Evolutionary conservation across 768 basidiomycete genomes (phyloP).

Genomic region (Boletus reticuloceps): DNA sequence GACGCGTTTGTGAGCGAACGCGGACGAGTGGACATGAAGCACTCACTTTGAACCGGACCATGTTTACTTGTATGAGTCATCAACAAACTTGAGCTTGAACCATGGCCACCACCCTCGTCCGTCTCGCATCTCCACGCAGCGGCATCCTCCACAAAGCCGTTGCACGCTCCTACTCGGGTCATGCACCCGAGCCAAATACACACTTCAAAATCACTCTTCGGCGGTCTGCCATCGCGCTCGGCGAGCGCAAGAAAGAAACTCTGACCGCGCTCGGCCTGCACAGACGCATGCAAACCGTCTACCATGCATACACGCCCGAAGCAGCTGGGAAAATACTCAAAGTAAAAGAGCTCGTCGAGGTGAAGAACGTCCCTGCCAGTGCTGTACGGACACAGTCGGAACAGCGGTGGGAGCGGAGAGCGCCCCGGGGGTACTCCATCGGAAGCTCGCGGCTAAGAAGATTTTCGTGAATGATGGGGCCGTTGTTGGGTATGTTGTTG

Average conservation of each 20-base stretch:
- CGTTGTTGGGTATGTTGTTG: conserved; percentile 1
- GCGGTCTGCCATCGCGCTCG: conserved; percentile 84
- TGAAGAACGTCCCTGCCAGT: conserved; percentile 74
- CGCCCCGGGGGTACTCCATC: conserved; percentile 67
- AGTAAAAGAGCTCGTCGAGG: conserved; percentile 88
- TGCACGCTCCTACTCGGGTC: conserved; percentile 8
- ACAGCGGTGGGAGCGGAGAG: conserved; percentile 64
- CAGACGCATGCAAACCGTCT: conserved; percentile 81
- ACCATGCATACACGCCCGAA: conserved; percentile 68
- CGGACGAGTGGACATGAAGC: too few species aligned
- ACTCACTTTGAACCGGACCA: conserved; percentile 70
- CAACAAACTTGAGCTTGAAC: conserved; percentile 10
- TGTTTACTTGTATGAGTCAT: conserved; percentile 17
- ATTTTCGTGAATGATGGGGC: conserved; percentile 8
- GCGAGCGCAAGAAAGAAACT: conserved; percentile 66
- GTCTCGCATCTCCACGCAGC: too few species aligned
- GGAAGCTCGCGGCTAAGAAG: conserved; percentile 33
- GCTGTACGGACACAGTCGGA: conserved; percentile 69
- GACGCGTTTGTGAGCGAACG: background rate
- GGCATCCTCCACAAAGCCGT: conserved; percentile 2
- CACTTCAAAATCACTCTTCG: conserved; percentile 89
- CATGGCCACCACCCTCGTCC: background rate
- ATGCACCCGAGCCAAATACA: conserved; percentile 40
- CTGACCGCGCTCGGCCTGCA: conserved; percentile 82
- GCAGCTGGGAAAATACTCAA: conserved; percentile 82